phyloP scores from a whole-genome alignment of 2,329 filamentous ascomycete species.

The Pseudogymnoascus sp. region DNA sequence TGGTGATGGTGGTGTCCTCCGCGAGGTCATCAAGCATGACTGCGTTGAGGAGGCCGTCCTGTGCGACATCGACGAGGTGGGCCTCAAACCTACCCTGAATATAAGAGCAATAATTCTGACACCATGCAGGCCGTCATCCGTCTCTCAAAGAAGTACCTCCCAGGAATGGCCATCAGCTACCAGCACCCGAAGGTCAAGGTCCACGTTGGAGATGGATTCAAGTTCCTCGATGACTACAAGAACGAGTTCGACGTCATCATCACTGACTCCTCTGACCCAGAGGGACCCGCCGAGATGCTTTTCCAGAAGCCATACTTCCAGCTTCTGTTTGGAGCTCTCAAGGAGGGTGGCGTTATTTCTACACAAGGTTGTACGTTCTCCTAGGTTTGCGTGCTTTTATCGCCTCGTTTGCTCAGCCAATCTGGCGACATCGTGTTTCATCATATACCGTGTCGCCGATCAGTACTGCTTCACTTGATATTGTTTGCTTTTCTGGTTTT shows the following conservation, averaged over 20 bases:
- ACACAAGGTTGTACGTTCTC: constrained; percentile 99
- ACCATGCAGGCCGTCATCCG: constrained; percentile 72
- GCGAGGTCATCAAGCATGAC: constrained; percentile 98
- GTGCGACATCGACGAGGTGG: constrained; percentile 93
- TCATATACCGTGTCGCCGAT: background rate
- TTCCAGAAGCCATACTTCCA: constrained; percentile 99
- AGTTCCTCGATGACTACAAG: constrained; percentile 95
- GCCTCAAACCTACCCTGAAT: constrained; percentile 9
- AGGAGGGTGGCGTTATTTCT: constrained; percentile 94
- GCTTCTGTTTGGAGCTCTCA: constrained; percentile 79
- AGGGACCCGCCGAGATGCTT: constrained; percentile 88
- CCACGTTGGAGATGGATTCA: constrained; percentile 95
- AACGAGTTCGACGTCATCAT: constrained; percentile 99
- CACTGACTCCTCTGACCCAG: constrained; percentile 95
- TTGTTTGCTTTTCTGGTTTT: background rate
- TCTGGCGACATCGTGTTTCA: background rate
- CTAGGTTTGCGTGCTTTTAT: constrained; percentile 36
- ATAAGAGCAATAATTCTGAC: background rate
- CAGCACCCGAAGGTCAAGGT: constrained; percentile 87
- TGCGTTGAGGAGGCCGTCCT: constrained; percentile 91
- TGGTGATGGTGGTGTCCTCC: constrained; percentile 92
- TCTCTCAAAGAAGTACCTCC: constrained; percentile 95
- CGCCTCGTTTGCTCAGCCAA: background rate
- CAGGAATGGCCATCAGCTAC: constrained; percentile 87
- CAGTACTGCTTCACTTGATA: constrained; percentile 4